Base-by-base conservation (phyloP, 345 rosid species). In the Eucalyptus lansdowneana region DNA sequence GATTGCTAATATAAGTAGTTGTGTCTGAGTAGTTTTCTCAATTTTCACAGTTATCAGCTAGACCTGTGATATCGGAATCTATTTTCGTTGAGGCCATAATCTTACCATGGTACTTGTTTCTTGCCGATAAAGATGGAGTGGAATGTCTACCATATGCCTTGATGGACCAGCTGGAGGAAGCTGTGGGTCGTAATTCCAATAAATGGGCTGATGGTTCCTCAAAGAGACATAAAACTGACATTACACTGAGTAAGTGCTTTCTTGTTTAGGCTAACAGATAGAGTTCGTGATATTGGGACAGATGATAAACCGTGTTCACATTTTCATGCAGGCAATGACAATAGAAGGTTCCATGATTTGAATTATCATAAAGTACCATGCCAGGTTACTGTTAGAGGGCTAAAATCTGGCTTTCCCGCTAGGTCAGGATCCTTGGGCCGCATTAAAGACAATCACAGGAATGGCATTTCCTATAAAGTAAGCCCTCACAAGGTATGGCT, bases 31-130 rank as follows among this genome's bases (percentile, higher is more conserved):
- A 51, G 49, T 58, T 86, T 40, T 72, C 88, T 88, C 40, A 88
- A 44, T 89, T 88, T 93, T 80, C 54, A 44, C 92, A 94, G 95
- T 92, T 91, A 93, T 93, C 90, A 91, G 93, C 90, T 89, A 94
- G 91, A 87, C 93, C 91, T 86, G 89, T 90, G 88, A 88, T 91
- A 90, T 90, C 92, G 50, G 91, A 91, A 86, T 89, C 92, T 81
- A 87, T 91, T 87, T 95, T 95, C 91, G 93, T 92, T 40, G 99
- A 97, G 95, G 98, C 95, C 62, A 54, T 92, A 56, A 76, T 97
- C 92, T 89, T 96, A 91, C 98, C 99, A 62, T 96, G 96, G 97
- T 94, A 94, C 91, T 92, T 97, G 88, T 90, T 91, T 92, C 93
- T 96, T 91, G 50, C 91, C 89, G 94, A 88, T 87, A 93, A 92